Percentiles rank a stretch among this genome's conserved stretches.
Conservation (phyloP, 2,329 filamentous ascomycete genomes). For the Colletotrichum musae region DNA sequence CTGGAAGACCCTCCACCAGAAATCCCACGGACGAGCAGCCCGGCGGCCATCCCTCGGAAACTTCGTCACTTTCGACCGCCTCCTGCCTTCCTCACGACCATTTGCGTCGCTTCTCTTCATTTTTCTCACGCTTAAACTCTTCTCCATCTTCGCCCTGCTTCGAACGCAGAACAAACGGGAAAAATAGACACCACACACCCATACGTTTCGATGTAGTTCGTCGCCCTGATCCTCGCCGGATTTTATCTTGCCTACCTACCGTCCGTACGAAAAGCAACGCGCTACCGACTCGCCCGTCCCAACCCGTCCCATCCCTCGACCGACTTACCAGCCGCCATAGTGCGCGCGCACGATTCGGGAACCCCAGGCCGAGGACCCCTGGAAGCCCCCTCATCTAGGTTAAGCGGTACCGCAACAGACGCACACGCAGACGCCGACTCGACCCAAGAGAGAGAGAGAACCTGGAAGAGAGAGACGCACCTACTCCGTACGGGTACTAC, state of each 20-base stretch:
- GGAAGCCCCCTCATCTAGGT: constrained; percentile 11
- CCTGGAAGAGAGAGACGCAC: constrained; percentile 8
- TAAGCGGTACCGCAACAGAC: constrained; percentile 35
- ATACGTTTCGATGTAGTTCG: constrained; percentile 31
- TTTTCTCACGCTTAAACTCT: constrained; percentile 9
- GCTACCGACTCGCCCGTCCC: constrained; percentile 4
- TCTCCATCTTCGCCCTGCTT: constrained; percentile 10
- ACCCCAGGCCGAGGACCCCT: constrained; percentile 33
- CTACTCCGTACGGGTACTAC: constrained; percentile 12
- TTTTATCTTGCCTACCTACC: neutral
- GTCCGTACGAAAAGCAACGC: neutral
- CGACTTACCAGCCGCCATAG: constrained; percentile 28
- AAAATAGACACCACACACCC: neutral
- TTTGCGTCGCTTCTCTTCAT: constrained; percentile 7
- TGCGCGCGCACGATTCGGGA: constrained; percentile 37
- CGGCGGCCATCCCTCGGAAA: constrained; percentile 38
- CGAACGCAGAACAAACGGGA: no score
- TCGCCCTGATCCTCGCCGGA: constrained; percentile 1
- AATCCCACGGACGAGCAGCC: constrained; percentile 33
- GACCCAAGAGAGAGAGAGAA: neutral
- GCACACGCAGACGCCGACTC: constrained; percentile 23
- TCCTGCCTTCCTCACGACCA: constrained; percentile 6
- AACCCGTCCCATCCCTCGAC: constrained; percentile 9
- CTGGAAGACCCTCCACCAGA: constrained; percentile 22
- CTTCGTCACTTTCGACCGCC: constrained; percentile 38